A percentile compares a stretch with the other conserved stretches of the same genome.
phyloP scores from a whole-genome alignment of 2,329 filamentous ascomycete genomes.

The Aspergillus clavatus region DNA sequence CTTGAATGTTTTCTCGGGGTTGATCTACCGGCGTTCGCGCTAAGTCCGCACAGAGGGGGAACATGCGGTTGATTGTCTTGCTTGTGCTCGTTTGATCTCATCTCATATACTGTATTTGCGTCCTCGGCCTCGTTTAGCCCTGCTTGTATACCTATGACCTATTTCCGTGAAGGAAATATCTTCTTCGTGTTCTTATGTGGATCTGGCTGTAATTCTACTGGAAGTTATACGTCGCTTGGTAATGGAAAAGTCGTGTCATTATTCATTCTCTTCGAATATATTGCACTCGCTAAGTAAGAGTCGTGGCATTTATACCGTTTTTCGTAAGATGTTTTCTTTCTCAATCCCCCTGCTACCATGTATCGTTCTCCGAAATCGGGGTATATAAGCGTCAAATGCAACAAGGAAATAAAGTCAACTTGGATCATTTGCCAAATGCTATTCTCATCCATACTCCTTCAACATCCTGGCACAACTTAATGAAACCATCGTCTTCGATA shows the following conservation, averaged over 20 bases:
- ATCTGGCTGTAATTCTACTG: neutral
- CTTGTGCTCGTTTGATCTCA: slow-evolving; percentile 4
- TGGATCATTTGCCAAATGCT: slow-evolving; percentile 31
- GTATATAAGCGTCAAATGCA: neutral
- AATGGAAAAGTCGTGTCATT: too few species aligned
- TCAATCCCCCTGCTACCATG: too few species aligned
- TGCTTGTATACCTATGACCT: neutral
- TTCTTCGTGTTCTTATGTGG: neutral
- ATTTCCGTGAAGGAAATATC: neutral
- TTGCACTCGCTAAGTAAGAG: too few species aligned
- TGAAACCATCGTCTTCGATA: slow-evolving; percentile 39
- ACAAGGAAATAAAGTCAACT: neutral
- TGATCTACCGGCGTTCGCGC: slow-evolving; percentile 31
- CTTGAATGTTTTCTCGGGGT: slow-evolving; percentile 37
- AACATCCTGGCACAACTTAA: slow-evolving; percentile 37
- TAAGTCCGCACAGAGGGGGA: slow-evolving; percentile 5
- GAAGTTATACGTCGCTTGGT: too few species aligned
- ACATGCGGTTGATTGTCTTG: neutral
- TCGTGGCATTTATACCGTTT: too few species aligned
- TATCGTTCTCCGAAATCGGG: too few species aligned
- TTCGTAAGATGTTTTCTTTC: too few species aligned
- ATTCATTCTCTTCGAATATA: too few species aligned
- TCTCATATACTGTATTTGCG: neutral
- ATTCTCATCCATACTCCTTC: slow-evolving; percentile 39
- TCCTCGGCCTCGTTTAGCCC: neutral